These are phyloP conservation scores for Umbilicaria muhlenbergii DNA, from an alignment of 495 filamentous ascomycete genomes.

Conservation along the genomic window DNA sequence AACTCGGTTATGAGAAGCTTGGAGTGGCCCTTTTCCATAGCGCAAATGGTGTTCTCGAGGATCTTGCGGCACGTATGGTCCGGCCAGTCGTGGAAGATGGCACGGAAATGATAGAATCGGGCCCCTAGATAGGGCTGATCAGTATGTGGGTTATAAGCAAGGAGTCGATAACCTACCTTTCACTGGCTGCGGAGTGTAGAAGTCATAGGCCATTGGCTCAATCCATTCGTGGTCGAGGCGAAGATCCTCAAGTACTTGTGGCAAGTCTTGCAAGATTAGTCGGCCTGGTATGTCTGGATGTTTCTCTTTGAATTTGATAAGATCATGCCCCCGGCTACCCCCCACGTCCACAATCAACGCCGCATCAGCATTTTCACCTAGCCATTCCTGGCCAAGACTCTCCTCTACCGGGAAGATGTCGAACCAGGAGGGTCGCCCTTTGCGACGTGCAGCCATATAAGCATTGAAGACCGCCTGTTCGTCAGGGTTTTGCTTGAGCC, in stretches of 20 bases:
- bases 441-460: constrained; percentile 16
- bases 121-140: constrained; percentile 14
- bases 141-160: neutral
- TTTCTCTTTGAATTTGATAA: constrained; percentile 17
- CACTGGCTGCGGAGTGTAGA: constrained; percentile 27
- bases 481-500: constrained; percentile 12
- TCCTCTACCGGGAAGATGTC: constrained; percentile 12
- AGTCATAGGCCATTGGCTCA: constrained; percentile 24
- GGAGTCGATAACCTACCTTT: constrained; percentile 20
- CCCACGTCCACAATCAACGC: constrained; percentile 28
- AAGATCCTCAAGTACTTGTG: constrained; percentile 20
- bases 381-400: constrained; percentile 5
- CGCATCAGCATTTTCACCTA: constrained; percentile 9
- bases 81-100: constrained; percentile 30
- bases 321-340: constrained; percentile 27
- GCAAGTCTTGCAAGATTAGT: constrained; percentile 36
- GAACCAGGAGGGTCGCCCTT: constrained; percentile 15
- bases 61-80: constrained; percentile 17
- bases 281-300: constrained; percentile 22
- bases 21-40: constrained; percentile 24
- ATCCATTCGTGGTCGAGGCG: constrained; percentile 15
- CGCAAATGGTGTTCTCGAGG: constrained; percentile 16
- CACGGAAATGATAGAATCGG: constrained; percentile 30
- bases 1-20: constrained; percentile 32
- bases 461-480: constrained; percentile 16